A percentile compares a stretch with the other conserved stretches of the same genome.
phyloP scores from a whole-genome alignment of 371 early-diverging fungal species.

The Mortierella sp. region DNA sequence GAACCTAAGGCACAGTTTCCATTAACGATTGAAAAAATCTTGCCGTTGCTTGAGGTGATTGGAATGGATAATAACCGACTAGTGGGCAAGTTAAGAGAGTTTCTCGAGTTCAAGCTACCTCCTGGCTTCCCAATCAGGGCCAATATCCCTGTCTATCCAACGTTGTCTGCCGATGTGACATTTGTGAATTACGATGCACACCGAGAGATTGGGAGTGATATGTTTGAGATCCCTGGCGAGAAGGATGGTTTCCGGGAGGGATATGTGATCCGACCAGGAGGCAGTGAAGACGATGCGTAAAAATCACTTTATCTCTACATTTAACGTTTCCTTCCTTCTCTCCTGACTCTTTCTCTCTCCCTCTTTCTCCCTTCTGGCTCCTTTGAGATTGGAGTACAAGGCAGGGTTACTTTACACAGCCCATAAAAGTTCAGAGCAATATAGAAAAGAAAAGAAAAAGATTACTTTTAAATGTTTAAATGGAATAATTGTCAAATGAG shows the following conservation, averaged over 20 bases:
- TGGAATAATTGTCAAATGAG: too few species aligned
- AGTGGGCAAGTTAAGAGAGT: constrained; percentile 48
- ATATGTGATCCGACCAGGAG: constrained; percentile 36
- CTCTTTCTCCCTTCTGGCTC: neutral
- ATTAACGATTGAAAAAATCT: constrained; percentile 45
- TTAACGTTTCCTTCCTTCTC: neutral
- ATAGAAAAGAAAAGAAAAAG: too few species aligned
- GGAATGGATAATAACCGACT: constrained; percentile 54
- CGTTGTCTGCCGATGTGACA: constrained; percentile 49
- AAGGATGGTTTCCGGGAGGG: constrained; percentile 34
- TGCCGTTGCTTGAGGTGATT: constrained; percentile 46
- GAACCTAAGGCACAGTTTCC: constrained; percentile 28
- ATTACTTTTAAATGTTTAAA: too few species aligned
- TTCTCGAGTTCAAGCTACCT: constrained; percentile 48
- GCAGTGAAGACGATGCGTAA: constrained; percentile 30
- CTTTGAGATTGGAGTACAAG: too few species aligned
- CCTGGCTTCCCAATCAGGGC: constrained; percentile 54
- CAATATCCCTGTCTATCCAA: constrained; percentile 49
- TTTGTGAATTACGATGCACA: constrained; percentile 52
- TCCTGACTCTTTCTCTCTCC: neutral
- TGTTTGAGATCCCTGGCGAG: constrained; percentile 43
- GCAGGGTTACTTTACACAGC: too few species aligned
- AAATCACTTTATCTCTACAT: neutral
- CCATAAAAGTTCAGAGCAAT: too few species aligned
- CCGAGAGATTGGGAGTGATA: constrained; percentile 31